A percentile compares a stretch with the other conserved stretches of the same genome.
Evolutionary conservation across 805 yeast genomes (phyloP).

Genomic region (Suhomyces pyralidae): DNA sequence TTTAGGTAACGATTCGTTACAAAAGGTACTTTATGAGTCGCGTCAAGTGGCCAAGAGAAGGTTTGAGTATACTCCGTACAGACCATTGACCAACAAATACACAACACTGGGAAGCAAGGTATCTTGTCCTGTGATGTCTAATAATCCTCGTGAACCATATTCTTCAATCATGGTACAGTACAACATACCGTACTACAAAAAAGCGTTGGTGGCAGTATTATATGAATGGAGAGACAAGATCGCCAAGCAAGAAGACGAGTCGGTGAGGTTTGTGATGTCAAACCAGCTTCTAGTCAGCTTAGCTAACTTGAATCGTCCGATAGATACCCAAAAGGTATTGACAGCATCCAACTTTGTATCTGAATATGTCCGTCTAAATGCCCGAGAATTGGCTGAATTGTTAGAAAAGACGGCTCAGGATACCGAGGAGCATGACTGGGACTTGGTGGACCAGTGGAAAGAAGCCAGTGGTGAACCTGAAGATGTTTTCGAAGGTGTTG

Average conservation of each 20-base stretch:
- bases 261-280: conserved; percentile 78
- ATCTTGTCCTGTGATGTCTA: conserved; percentile 45
- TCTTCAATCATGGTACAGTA: conserved; percentile 57
- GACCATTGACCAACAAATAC: conserved; percentile 33
- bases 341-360: conserved; percentile 45
- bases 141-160: conserved; percentile 65
- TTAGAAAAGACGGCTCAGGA: conserved; percentile 42
- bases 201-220: conserved; percentile 55
- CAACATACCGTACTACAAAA: conserved; percentile 54
- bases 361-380: conserved; percentile 55
- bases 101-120: conserved; percentile 23
- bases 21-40: conserved; percentile 68
- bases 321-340: conserved; percentile 53
- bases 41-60: conserved; percentile 76
- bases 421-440: conserved; percentile 36
- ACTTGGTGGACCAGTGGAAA: conserved; percentile 29
- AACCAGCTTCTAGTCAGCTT: conserved; percentile 70
- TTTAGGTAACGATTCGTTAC: conserved; percentile 42
- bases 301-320: conserved; percentile 52
- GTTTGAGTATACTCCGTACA: conserved; percentile 75
- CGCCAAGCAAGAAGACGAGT: conserved; percentile 81
- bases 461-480: conserved; percentile 5
- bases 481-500: conserved; percentile 8
- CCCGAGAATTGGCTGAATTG: conserved; percentile 56
- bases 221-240: conserved; percentile 79